Conservation (phyloP, 2,329 filamentous ascomycete genomes). For the Pseudocercospora fijiensis region DNA sequence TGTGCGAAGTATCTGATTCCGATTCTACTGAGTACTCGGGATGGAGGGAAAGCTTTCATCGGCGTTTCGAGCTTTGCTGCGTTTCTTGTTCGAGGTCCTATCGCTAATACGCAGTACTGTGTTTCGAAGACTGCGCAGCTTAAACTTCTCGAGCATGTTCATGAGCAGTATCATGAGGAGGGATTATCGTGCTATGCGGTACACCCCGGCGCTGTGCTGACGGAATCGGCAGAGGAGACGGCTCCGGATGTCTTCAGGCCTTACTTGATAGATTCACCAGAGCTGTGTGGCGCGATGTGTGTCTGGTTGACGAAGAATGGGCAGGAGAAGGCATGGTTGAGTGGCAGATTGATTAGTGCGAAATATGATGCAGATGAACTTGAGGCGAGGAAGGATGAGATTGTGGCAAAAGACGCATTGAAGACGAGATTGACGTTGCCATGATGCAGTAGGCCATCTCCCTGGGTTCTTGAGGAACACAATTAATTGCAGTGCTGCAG, state of each 20-base stretch:
- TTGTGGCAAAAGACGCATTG: slow-evolving; percentile 39
- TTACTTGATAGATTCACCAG: slow-evolving; percentile 34
- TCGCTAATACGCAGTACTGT: slow-evolving; percentile 44
- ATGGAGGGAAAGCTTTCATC: slow-evolving; percentile 37
- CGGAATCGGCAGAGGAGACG: slow-evolving; percentile 38
- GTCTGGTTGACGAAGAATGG: slow-evolving; percentile 37
- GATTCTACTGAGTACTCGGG: slow-evolving; percentile 20
- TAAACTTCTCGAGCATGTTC: slow-evolving; percentile 42
- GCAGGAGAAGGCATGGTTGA: slow-evolving; percentile 39
- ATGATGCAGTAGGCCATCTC: not conserved
- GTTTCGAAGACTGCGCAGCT: slow-evolving; percentile 42
- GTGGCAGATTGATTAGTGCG: slow-evolving; percentile 39
- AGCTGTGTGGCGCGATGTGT: slow-evolving; percentile 38
- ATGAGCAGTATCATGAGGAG: slow-evolving; percentile 37
- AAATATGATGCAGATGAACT: slow-evolving; percentile 43
- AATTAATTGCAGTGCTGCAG: too few relatives aligned
- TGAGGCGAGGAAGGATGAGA: slow-evolving; percentile 36
- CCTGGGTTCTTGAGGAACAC: too few relatives aligned
- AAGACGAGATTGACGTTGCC: slow-evolving; percentile 35
- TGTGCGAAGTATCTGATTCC: slow-evolving; percentile 35
- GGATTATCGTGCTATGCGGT: slow-evolving; percentile 37
- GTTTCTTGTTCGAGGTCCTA: slow-evolving; percentile 40
- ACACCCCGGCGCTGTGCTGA: slow-evolving; percentile 42
- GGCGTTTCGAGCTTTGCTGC: slow-evolving; percentile 37
- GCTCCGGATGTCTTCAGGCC: slow-evolving; percentile 36